Conservation (phyloP, 169 alveolate species). For the Eimeria zaria region DNA sequence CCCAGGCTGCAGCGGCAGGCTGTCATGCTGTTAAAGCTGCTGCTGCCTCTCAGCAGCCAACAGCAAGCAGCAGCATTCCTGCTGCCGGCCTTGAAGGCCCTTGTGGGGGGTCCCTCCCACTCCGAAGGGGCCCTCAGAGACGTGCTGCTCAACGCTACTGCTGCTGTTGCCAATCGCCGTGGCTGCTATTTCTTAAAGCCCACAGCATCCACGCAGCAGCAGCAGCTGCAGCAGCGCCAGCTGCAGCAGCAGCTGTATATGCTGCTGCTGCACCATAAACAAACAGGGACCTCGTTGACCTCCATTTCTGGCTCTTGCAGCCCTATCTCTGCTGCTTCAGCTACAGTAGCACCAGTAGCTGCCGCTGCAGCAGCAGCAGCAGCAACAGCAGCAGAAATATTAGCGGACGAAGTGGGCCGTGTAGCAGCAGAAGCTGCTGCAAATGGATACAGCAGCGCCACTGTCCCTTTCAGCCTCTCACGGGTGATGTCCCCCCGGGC, state of each 20-base stretch:
- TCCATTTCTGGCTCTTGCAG: not conserved
- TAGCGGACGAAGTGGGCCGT: not conserved
- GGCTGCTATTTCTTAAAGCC: slow-evolving; percentile 30
- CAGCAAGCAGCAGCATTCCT: slow-evolving; percentile 46
- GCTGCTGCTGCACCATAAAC: slow-evolving; percentile 27
- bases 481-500: not conserved
- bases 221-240: slow-evolving; percentile 45
- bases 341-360: not conserved
- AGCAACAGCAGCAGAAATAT: slow-evolving; percentile 34
- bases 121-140: not conserved
- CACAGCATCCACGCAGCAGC: slow-evolving; percentile 20
- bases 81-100: slow-evolving; percentile 45
- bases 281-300: not conserved
- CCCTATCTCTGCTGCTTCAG: not conserved
- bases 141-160: slow-evolving; percentile 42
- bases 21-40: slow-evolving; percentile 43
- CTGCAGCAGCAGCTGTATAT: slow-evolving; percentile 20
- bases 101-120: not conserved
- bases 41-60: slow-evolving; percentile 75
- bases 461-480: not conserved
- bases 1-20: slow-evolving; percentile 71
- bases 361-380: slow-evolving; percentile 17
- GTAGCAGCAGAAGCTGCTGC: slow-evolving; percentile 49
- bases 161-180: slow-evolving; percentile 51
- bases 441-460: slow-evolving; percentile 20